Percentiles rank a stretch among this genome's conserved stretches.
Evolutionary conservation across 192 early-diverging fungal species (phyloP).

Genomic region (Podila verticillata): DNA sequence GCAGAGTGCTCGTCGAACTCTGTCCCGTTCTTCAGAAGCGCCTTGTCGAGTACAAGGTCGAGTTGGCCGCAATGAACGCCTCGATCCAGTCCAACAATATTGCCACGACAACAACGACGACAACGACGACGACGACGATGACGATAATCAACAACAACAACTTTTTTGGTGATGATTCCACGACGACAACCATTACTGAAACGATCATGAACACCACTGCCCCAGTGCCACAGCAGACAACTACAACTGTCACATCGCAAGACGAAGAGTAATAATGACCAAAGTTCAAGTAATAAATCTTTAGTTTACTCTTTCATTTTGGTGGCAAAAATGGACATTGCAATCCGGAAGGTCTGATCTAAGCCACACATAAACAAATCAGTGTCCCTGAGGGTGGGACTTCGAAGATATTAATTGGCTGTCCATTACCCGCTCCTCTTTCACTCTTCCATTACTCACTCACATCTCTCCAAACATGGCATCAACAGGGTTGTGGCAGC

Average conservation of each 20-base stretch:
- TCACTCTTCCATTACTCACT: conserved; percentile 1
- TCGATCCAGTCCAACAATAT: conserved; percentile 51
- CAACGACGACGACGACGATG: not conserved
- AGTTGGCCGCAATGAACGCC: conserved; percentile 51
- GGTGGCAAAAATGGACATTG: too few relatives aligned
- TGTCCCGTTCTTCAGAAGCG: conserved; percentile 58
- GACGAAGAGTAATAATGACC: too few relatives aligned
- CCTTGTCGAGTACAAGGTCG: conserved; percentile 51
- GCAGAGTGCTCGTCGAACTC: conserved; percentile 55
- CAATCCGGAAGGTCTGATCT: too few relatives aligned
- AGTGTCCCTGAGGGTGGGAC: too few relatives aligned
- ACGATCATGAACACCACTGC: not conserved
- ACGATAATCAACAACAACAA: too few relatives aligned
- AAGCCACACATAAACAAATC: too few relatives aligned
- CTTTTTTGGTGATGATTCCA: not conserved
- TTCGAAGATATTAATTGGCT: not conserved
- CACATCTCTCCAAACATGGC: conserved; percentile 23
- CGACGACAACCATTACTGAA: not conserved
- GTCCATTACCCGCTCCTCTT: not conserved
- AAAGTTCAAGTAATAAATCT: too few relatives aligned
- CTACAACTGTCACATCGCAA: conserved; percentile 23
- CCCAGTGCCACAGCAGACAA: conserved; percentile 30
- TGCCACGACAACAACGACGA: not conserved
- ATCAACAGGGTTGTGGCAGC: conserved; percentile 49
- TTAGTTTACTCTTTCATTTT: too few relatives aligned